Conservation (phyloP, 177 flowering plant species). For the Vitis hybrid region DNA sequence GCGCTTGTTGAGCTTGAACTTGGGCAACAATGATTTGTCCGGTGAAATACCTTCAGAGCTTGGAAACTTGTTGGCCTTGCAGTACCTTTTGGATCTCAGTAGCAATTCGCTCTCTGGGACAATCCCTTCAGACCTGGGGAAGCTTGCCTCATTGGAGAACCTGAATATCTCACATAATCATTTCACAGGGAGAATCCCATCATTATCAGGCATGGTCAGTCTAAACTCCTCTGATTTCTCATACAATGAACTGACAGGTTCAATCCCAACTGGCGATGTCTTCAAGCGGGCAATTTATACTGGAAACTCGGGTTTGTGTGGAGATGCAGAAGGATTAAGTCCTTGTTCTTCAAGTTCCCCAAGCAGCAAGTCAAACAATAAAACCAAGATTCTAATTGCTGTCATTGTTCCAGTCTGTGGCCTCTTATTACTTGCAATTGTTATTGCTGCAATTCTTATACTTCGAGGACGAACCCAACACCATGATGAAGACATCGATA, state of each 20-base stretch:
- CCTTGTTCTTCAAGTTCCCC: slow-evolving; percentile 25
- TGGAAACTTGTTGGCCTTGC: too few species aligned
- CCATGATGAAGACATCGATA: slow-evolving; percentile 24
- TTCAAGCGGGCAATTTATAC: slow-evolving; percentile 39
- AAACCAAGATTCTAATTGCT: slow-evolving; percentile 25
- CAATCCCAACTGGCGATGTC: slow-evolving; percentile 33
- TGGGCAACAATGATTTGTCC: too few species aligned
- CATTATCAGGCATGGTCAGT: slow-evolving; percentile 42
- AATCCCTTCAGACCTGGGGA: background rate
- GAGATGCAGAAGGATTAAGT: slow-evolving; percentile 41
- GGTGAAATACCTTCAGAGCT: too few species aligned
- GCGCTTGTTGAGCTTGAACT: too few species aligned
- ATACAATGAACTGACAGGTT: slow-evolving; percentile 58
- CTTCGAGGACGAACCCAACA: slow-evolving; percentile 7
- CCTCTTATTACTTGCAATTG: slow-evolving; percentile 27
- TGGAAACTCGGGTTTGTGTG: slow-evolving; percentile 72
- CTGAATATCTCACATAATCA: slow-evolving; percentile 58
- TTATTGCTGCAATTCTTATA: slow-evolving; percentile 17
- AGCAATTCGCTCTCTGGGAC: too few species aligned
- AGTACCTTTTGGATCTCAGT: too few species aligned
- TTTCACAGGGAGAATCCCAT: slow-evolving; percentile 61
- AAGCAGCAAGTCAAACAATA: slow-evolving; percentile 15
- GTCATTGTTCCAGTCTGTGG: slow-evolving; percentile 36
- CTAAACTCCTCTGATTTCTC: slow-evolving; percentile 56
- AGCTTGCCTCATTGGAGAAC: slow-evolving; percentile 18